phyloP scores from a whole-genome alignment of 2,329 filamentous ascomycete species.

The Aspergillus udagawae region DNA sequence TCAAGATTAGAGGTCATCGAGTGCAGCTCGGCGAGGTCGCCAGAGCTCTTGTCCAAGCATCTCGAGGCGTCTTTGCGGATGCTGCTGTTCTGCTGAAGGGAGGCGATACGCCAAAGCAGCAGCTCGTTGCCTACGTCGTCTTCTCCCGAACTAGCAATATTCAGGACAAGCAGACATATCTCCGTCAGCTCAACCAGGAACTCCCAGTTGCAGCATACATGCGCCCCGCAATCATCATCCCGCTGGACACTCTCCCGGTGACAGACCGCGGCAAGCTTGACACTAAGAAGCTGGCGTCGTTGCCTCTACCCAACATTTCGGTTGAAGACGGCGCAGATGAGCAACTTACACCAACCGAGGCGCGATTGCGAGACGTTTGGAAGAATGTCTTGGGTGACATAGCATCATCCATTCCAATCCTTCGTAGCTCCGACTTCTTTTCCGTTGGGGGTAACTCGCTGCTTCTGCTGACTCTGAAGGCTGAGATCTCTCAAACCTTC shows the following conservation, averaged over 20 bases:
- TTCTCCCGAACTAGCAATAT: constrained; percentile 1
- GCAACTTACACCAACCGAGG: constrained; percentile 3
- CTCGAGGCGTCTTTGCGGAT: constrained; percentile 2
- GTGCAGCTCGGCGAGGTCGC: constrained; percentile 6
- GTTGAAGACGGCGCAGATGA: background rate
- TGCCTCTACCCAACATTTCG: constrained; percentile 8
- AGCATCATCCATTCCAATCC: background rate
- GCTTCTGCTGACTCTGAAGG: constrained; percentile 31
- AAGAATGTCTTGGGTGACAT: constrained; percentile 1
- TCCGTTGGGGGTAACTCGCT: constrained; percentile 27
- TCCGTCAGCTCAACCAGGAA: constrained; percentile 2
- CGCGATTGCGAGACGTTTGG: constrained; percentile 8
- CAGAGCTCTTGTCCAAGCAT: constrained; percentile 2
- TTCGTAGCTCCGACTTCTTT: constrained; percentile 18
- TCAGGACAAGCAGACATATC: constrained; percentile 2
- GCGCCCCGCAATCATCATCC: constrained; percentile 2
- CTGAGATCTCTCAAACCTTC: constrained; percentile 31
- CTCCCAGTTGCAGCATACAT: constrained; percentile 5
- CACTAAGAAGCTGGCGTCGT: background rate
- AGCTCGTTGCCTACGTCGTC: constrained; percentile 5
- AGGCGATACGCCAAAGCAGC: background rate
- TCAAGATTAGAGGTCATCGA: constrained; percentile 8
- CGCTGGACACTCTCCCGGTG: constrained; percentile 2
- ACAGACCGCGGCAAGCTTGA: constrained; percentile 6
- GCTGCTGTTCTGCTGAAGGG: constrained; percentile 1